A percentile compares a stretch with the other conserved stretches of the same genome.
Evolutionary conservation across 2,329 filamentous ascomycete species (phyloP).

Genomic region (Fusarium concolor): DNA sequence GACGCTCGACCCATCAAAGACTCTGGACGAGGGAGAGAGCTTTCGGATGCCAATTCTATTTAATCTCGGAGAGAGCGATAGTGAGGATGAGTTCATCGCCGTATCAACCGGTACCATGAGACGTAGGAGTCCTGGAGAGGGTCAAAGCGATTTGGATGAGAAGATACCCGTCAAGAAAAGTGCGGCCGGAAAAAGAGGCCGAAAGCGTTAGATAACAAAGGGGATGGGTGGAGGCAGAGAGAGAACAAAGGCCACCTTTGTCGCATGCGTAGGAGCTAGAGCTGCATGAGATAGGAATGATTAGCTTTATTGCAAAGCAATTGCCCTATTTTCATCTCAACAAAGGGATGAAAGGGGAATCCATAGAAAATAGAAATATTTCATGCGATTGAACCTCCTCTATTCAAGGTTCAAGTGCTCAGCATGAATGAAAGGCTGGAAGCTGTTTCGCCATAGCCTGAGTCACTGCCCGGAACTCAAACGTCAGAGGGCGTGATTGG

Average conservation of each 20-base stretch:
- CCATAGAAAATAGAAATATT: conserved; percentile 16
- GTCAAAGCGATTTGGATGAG: conserved; percentile 68
- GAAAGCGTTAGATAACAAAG: conserved; percentile 47
- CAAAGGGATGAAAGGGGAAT: conserved; percentile 13
- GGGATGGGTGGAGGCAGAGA: conserved; percentile 16
- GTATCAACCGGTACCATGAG: conserved; percentile 85
- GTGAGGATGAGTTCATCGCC: conserved; percentile 85
- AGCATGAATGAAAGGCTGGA: conserved; percentile 29
- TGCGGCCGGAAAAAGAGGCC: conserved; percentile 52
- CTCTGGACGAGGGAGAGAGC: conserved; percentile 68
- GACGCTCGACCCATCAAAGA: conserved; percentile 75
- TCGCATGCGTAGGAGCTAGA: conserved; percentile 18
- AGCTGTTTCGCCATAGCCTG: conserved; percentile 34
- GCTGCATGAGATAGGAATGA: conserved; percentile 24
- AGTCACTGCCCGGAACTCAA: conserved; percentile 41
- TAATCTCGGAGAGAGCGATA: conserved; percentile 92
- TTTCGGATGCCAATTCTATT: conserved; percentile 96
- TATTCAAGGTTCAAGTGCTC: conserved; percentile 12
- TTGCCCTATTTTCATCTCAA: conserved; percentile 19
- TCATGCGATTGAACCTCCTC: conserved; percentile 18
- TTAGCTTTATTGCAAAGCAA: conserved; percentile 6
- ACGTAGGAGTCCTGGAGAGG: conserved; percentile 82
- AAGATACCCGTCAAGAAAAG: conserved; percentile 55
- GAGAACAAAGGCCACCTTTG: conserved; percentile 39
- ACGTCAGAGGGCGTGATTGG: conserved; percentile 31